Percentiles rank a stretch among this genome's conserved stretches.
These are phyloP conservation scores for Aureobasidium pullulans DNA, from an alignment of 2,329 filamentous ascomycete genomes.

Conservation along the genomic window DNA sequence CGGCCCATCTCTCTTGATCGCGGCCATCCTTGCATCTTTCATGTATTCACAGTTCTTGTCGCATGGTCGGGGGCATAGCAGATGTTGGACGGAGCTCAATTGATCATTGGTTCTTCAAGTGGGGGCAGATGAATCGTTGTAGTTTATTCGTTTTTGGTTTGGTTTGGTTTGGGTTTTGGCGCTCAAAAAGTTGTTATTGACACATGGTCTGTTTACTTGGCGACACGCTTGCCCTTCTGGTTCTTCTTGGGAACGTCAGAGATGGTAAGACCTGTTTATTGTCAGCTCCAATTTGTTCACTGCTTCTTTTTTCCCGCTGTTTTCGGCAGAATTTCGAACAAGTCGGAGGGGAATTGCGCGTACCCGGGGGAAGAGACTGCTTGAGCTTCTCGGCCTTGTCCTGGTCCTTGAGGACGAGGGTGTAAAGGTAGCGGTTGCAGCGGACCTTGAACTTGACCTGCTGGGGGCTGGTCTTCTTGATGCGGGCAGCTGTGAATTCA, in stretches of 20 bases:
- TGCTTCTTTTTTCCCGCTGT: neutral
- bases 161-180: neutral
- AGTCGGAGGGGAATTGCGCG: conserved; percentile 28
- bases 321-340: neutral
- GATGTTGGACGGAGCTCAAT: too few species aligned
- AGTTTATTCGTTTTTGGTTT: conserved; percentile 5
- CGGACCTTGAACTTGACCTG: conserved; percentile 99
- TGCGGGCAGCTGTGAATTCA: conserved; percentile 38
- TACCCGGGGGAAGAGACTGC: conserved; percentile 97
- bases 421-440: conserved; percentile 94
- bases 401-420: conserved; percentile 93
- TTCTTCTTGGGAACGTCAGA: conserved; percentile 59
- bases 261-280: conserved; percentile 47
- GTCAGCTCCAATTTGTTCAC: neutral
- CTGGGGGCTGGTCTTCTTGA: conserved; percentile 81
- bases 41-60: neutral
- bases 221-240: conserved; percentile 44
- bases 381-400: conserved; percentile 99
- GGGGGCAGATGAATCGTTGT: conserved; percentile 1
- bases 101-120: neutral
- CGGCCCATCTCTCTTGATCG: too few species aligned
- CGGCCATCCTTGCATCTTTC: too few species aligned
- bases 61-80: neutral
- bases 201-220: conserved; percentile 21
- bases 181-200: neutral